These are phyloP conservation scores for Aspergillus conjunctus DNA, from an alignment of 495 filamentous ascomycete species.

Conservation along the genomic window DNA sequence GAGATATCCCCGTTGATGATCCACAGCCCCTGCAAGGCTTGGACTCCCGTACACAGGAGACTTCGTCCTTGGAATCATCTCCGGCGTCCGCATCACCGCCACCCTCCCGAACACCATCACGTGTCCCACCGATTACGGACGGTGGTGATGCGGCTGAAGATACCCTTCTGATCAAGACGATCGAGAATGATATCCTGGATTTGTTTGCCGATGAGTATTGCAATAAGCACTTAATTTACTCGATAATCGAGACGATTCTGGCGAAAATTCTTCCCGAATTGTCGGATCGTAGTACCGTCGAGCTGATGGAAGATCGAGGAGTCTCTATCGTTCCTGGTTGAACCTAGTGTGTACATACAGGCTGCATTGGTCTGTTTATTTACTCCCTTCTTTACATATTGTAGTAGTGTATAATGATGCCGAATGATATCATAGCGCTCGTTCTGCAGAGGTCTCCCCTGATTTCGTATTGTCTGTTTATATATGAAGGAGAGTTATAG, in stretches of 20 bases:
- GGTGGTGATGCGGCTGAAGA: constrained; percentile 28
- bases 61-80: background rate
- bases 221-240: constrained; percentile 86
- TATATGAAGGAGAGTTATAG: too few relatives aligned
- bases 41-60: background rate
- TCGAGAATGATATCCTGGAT: constrained; percentile 61
- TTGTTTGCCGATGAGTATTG: constrained; percentile 79
- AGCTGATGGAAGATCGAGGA: constrained; percentile 73
- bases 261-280: constrained; percentile 83
- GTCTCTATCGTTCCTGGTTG: constrained; percentile 30
- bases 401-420: too few relatives aligned
- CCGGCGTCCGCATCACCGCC: background rate
- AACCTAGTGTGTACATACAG: background rate
- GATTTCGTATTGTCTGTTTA: too few relatives aligned
- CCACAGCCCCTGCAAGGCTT: background rate
- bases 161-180: constrained; percentile 42
- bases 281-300: constrained; percentile 67
- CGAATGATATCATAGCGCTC: too few relatives aligned
- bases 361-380: background rate
- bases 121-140: background rate
- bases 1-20: background rate
- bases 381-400: background rate
- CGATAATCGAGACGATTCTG: constrained; percentile 74
- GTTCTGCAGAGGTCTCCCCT: too few relatives aligned
- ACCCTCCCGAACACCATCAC: constrained; percentile 7